phyloP scores from a whole-genome alignment of 2,329 filamentous ascomycete genomes.

The Dactylellina parvicollis region DNA sequence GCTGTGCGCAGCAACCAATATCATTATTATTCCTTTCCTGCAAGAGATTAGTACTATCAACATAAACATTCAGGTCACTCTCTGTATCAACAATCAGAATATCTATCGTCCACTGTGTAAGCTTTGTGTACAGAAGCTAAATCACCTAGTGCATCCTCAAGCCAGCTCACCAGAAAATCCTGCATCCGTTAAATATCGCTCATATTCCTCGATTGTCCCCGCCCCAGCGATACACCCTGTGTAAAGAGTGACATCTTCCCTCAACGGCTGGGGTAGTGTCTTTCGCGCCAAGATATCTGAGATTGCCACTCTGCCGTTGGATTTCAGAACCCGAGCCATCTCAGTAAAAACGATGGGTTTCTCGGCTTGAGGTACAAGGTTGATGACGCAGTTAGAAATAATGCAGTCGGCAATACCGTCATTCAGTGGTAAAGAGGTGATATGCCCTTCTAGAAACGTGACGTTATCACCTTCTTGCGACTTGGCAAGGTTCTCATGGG shows the following conservation, averaged over 20 bases:
- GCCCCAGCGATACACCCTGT: conserved; percentile 72
- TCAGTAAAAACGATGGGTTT: conserved; percentile 69
- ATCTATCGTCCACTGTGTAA: too few relatives aligned
- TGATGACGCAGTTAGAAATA: conserved; percentile 73
- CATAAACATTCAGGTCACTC: conserved; percentile 29
- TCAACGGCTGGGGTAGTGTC: conserved; percentile 65
- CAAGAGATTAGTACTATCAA: neutral
- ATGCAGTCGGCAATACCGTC: conserved; percentile 66
- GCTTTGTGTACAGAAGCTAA: too few relatives aligned
- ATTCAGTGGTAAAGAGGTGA: conserved; percentile 64
- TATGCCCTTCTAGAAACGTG: conserved; percentile 66
- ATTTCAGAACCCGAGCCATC: conserved; percentile 69
- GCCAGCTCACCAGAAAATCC: conserved; percentile 47
- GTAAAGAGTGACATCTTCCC: conserved; percentile 66
- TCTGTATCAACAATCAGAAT: conserved; percentile 26
- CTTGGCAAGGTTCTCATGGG: conserved; percentile 61
- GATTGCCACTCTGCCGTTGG: conserved; percentile 69
- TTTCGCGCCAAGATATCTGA: conserved; percentile 70
- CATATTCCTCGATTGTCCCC: conserved; percentile 66
- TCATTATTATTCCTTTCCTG: neutral
- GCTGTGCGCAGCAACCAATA: neutral
- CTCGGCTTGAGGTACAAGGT: conserved; percentile 67
- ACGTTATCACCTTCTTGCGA: conserved; percentile 62
- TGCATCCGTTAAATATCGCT: conserved; percentile 63
- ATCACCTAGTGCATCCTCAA: too few relatives aligned